Percentiles rank a stretch among this genome's conserved stretches.
These are phyloP conservation scores for Paramecium caudatum DNA, from an alignment of 73 alveolate genomes.

Conservation along the genomic window DNA sequence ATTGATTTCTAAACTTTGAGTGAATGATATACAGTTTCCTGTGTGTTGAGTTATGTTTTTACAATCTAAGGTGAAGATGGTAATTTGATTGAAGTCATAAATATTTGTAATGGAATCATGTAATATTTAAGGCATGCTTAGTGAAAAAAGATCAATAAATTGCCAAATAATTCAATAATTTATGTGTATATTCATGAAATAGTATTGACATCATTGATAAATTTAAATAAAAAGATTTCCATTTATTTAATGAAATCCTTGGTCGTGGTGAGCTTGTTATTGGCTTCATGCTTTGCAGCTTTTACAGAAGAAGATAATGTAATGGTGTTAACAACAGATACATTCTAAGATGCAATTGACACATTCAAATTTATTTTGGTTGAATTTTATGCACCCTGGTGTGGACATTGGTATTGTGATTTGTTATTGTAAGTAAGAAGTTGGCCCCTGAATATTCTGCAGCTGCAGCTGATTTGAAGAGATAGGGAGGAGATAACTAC, in stretches of 20 bases:
- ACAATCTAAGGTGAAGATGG: no score
- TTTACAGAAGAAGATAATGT: constrained; percentile 83
- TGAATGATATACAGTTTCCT: background rate
- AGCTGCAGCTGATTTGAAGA: constrained; percentile 91
- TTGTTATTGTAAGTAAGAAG: constrained; percentile 77
- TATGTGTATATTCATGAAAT: background rate
- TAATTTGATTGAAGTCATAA: no score
- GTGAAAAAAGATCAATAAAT: no score
- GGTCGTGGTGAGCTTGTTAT: constrained; percentile 14
- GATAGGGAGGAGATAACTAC: constrained; percentile 78
- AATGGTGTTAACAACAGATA: constrained; percentile 80
- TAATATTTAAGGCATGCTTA: no score
- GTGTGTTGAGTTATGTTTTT: no score
- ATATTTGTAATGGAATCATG: no score
- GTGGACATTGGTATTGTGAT: constrained; percentile 87
- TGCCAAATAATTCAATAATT: constrained; percentile 13
- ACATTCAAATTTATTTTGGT: constrained; percentile 81
- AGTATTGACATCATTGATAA: constrained; percentile 1
- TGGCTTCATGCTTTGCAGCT: constrained; percentile 72
- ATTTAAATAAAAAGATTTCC: constrained; percentile 50
- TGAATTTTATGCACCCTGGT: constrained; percentile 95
- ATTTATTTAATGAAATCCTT: constrained; percentile 38
- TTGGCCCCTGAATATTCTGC: constrained; percentile 97
- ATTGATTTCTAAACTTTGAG: constrained; percentile 6
- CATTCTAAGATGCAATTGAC: constrained; percentile 80